A percentile compares a stretch with the other conserved stretches of the same genome.
Conservation (phyloP, 306 rosid species). For the Alnus rubra region DNA sequence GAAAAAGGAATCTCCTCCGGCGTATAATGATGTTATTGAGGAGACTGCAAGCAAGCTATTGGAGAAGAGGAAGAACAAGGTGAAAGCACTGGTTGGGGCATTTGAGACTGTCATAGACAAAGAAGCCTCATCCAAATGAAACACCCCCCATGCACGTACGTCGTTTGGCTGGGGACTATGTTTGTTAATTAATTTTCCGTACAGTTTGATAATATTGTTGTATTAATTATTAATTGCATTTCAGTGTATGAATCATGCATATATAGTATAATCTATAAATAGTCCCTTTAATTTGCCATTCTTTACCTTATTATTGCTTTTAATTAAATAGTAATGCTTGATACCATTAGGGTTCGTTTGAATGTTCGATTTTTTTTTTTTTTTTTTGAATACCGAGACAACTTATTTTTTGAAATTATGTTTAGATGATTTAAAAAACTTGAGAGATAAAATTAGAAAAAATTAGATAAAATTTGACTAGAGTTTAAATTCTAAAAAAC, state of each 20-base stretch:
- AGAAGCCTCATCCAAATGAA: conserved; percentile 63
- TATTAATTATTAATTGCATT: neutral
- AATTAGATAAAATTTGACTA: too few relatives aligned
- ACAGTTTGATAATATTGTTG: neutral
- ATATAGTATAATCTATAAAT: too few relatives aligned
- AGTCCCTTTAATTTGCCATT: too few relatives aligned
- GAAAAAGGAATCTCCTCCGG: conserved; percentile 56
- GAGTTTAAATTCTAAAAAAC: too few relatives aligned
- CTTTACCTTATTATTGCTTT: too few relatives aligned
- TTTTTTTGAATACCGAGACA: too few relatives aligned
- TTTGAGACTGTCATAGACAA: conserved; percentile 86
- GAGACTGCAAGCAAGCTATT: conserved; percentile 55
- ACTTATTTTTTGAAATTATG: too few relatives aligned
- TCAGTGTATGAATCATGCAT: neutral
- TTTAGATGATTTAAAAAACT: too few relatives aligned
- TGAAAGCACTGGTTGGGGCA: conserved; percentile 88
- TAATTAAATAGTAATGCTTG: too few relatives aligned
- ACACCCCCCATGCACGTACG: neutral
- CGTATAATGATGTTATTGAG: conserved; percentile 73
- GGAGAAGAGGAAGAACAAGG: conserved; percentile 74
- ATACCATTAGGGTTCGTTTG: too few relatives aligned
- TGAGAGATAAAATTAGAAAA: too few relatives aligned
- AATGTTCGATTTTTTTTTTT: too few relatives aligned
- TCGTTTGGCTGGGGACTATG: neutral
- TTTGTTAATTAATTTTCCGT: neutral